Conservation (phyloP, 2,329 filamentous ascomycete species). For the Ophiocordyceps camponoti-floridani region DNA sequence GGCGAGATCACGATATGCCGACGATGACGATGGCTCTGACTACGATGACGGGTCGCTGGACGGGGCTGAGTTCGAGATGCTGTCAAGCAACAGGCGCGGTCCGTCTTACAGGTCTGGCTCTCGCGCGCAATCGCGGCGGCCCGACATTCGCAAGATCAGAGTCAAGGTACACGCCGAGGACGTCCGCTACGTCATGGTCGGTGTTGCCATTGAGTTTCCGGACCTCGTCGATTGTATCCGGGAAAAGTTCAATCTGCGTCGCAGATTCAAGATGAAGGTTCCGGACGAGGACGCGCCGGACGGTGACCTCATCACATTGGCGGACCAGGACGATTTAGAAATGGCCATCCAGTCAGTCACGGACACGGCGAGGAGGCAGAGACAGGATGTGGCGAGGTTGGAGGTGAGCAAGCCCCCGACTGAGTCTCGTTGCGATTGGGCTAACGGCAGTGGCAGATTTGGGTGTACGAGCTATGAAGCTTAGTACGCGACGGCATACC, state of each 20-base stretch:
- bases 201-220: constrained; percentile 50
- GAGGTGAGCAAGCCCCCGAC: constrained; percentile 48
- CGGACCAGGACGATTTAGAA: constrained; percentile 88
- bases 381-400: constrained; percentile 76
- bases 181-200: constrained; percentile 82
- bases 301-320: constrained; percentile 92
- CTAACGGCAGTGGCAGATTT: constrained; percentile 24
- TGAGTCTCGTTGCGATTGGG: background rate
- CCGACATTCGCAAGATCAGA: constrained; percentile 60
- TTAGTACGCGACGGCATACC: constrained; percentile 9
- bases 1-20: constrained; percentile 42
- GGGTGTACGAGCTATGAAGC: constrained; percentile 23
- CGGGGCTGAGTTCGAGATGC: constrained; percentile 65
- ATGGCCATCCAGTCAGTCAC: constrained; percentile 61
- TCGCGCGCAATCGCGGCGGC: constrained; percentile 37
- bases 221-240: constrained; percentile 66
- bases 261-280: constrained; percentile 77
- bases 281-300: constrained; percentile 59
- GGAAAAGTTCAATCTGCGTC: constrained; percentile 66
- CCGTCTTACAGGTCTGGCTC: constrained; percentile 28
- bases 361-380: constrained; percentile 51
- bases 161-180: constrained; percentile 89
- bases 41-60: constrained; percentile 55
- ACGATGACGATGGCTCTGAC: constrained; percentile 63
- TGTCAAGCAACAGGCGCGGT: constrained; percentile 33